Evolutionary conservation across 345 rosid genomes (phyloP), one percentile per base, ranked within the genome.

Genomic region (Lagerstroemia speciosa): DNA sequence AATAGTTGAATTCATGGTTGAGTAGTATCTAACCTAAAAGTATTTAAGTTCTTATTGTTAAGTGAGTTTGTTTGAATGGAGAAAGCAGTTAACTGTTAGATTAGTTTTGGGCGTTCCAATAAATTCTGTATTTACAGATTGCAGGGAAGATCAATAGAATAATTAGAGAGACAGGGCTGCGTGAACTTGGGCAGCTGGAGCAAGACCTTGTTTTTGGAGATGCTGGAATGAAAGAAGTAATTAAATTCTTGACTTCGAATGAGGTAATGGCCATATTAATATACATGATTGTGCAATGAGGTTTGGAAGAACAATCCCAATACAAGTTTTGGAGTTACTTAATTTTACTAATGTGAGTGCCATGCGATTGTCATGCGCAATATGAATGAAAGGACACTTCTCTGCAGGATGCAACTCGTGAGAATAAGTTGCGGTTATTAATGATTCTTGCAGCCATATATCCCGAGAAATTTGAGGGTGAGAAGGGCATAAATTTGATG

Each of bases 201-300:
- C 99, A 95, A 79, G 98, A 89, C 75, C 93, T 95, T 75, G 99
- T 87, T 62, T 95, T 95, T 77, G 98, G 99, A 76, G 99, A 95
- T 86, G 97, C 97, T 63, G 99, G 99, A 71, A 86, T 79, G 87
- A 92, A 90, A 75, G 99, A 95, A 55, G 92, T 92, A 62, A 90
- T 90, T 65, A 90, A 88, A 69, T 95, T 81, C 85, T 80, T 95
- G 73, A 87, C 90, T 67, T 73, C 86, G 57, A 87, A 84, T 36
- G 93, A 87, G 96, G 99, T 91, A 71, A 76, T 37, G 66, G 66
- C n/a, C 29, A 64, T 66, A 22, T 67, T 41, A 50, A 53, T 65
- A 60, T 70, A 57, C 29, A 20, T 48, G 38, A 58, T 8, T 33
- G 63, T 62, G 52, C 43, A 69, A 66, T 63, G 64, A 53, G 52